These are phyloP conservation scores for Balamuthia mandrillaris DNA, from an alignment of 208 protist genomes.

Conservation along the genomic window DNA sequence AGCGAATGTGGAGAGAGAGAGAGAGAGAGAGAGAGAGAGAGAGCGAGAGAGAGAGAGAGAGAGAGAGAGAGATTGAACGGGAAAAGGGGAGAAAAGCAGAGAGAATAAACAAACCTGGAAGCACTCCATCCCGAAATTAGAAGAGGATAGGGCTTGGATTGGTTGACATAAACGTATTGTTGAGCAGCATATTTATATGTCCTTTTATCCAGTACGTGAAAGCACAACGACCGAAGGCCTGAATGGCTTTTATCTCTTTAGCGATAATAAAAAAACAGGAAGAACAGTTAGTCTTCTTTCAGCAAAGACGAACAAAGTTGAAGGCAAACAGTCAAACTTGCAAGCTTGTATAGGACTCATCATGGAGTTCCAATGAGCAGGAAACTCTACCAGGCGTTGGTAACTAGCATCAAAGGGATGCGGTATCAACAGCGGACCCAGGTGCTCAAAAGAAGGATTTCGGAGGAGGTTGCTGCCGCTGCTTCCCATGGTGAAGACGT, in stretches of 20 bases:
- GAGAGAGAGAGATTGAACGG: no score
- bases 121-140: not conserved
- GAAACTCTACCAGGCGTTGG: not conserved
- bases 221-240: not conserved
- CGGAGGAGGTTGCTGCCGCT: not conserved
- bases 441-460: constrained; percentile 8
- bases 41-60: no score
- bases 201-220: not conserved
- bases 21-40: no score
- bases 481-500: no score
- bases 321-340: not conserved
- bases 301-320: not conserved
- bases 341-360: not conserved
- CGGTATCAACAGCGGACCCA: not conserved
- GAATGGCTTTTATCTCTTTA: not conserved
- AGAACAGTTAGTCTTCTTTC: not conserved
- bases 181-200: not conserved
- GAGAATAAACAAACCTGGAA: no score
- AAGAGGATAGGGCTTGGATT: not conserved
- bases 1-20: no score
- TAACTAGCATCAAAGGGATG: constrained; percentile 12
- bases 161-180: not conserved
- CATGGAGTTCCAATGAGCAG: constrained; percentile 22
- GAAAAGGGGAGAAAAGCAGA: no score
- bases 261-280: not conserved